These are phyloP conservation scores for Volutella citrinella DNA, from an alignment of 2,329 filamentous ascomycete genomes.

Conservation along the genomic window DNA sequence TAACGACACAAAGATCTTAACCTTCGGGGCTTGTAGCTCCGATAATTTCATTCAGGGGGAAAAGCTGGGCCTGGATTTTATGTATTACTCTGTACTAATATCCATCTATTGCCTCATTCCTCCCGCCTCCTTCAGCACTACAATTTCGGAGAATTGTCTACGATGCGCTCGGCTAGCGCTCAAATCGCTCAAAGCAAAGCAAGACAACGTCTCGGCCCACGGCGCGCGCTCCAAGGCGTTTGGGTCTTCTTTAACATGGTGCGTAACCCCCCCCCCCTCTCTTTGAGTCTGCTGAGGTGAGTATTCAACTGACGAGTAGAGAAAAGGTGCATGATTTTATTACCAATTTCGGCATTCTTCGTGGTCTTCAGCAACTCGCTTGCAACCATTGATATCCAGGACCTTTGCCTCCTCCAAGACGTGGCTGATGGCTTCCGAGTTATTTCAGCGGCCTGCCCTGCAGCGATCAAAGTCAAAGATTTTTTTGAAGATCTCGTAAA, in stretches of 20 bases:
- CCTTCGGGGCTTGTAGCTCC: no score
- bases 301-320: background rate
- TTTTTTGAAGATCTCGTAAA: conserved; percentile 5
- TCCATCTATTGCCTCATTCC: background rate
- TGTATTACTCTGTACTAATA: background rate
- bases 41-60: no score
- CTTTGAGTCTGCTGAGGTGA: no score
- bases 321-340: conserved; percentile 2
- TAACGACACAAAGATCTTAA: no score
- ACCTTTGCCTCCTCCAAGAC: conserved; percentile 2
- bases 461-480: conserved; percentile 1
- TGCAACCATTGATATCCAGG: conserved; percentile 1
- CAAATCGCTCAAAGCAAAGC: conserved; percentile 2
- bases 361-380: conserved; percentile 4
- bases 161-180: conserved; percentile 1
- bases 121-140: background rate
- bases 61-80: no score
- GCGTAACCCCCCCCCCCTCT: no score
- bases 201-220: conserved; percentile 6
- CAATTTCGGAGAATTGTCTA: background rate
- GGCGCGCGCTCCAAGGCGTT: conserved; percentile 2
- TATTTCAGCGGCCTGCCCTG: background rate
- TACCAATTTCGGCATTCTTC: conserved; percentile 4
- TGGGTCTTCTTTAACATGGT: conserved; percentile 4
- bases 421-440: conserved; percentile 4